Percentiles rank a stretch among this genome's conserved stretches.
phyloP scores from a whole-genome alignment of 129 eudicot genomes.

The Gnaphalium uliginosum region DNA sequence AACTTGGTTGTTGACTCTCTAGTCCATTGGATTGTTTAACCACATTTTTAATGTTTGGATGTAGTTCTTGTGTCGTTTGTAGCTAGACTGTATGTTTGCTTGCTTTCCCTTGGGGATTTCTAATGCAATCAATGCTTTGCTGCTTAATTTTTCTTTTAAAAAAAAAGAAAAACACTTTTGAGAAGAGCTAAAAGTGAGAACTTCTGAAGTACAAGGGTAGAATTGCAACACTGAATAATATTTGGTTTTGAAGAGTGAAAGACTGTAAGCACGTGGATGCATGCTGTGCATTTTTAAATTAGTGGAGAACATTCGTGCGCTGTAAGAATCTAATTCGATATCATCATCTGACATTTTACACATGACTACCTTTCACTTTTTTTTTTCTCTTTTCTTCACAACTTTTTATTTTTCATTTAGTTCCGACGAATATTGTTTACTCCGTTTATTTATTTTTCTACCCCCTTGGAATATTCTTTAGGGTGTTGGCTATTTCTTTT shows the following conservation, averaged over 20 bases:
- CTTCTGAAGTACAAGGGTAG: not conserved
- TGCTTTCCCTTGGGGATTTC: too few relatives aligned
- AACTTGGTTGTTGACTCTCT: too few relatives aligned
- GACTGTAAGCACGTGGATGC: not conserved
- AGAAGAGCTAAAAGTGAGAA: not conserved
- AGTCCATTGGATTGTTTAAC: too few relatives aligned
- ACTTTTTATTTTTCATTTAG: constrained; percentile 6
- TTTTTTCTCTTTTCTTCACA: constrained; percentile 36
- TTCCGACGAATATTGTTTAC: not conserved
- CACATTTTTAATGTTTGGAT: too few relatives aligned
- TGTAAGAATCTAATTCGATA: constrained; percentile 43
- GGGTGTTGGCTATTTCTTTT: not conserved
- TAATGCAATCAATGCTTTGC: too few relatives aligned
- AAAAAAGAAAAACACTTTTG: too few relatives aligned
- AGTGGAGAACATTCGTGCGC: constrained; percentile 39
- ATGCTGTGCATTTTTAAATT: constrained; percentile 5
- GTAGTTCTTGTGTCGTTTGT: too few relatives aligned
- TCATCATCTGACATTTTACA: constrained; percentile 37
- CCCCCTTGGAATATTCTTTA: not conserved
- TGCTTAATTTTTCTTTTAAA: too few relatives aligned
- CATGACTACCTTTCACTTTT: constrained; percentile 33
- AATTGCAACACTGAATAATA: too few relatives aligned
- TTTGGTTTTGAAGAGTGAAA: not conserved
- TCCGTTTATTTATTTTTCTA: not conserved
- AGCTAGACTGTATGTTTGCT: too few relatives aligned